Base-by-base conservation (phyloP, 2,329 filamentous ascomycete species). In the Claviceps sp. region DNA sequence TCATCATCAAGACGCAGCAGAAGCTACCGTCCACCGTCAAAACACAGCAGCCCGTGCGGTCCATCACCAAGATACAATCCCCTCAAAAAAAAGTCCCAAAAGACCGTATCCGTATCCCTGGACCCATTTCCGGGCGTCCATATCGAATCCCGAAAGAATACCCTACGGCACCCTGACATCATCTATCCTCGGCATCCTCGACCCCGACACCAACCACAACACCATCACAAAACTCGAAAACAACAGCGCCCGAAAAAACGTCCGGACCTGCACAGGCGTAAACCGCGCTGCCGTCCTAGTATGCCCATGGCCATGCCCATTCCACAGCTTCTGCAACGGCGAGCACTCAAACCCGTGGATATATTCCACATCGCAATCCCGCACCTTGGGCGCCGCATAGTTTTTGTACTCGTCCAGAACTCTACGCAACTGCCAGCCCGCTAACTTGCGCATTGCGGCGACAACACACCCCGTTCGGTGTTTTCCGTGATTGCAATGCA, bases 401-500 rank as follows among this genome's bases (percentile, higher is more conserved):
- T 71, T 70, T 56, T 75, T 72, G 70, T 95, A 95, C 66, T 96
- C 90, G 49, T 79, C 73, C 38, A 93, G 66, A 38, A 86, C 78
- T 16, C 72, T 70, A 1, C 75, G 65, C 1, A 81, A 65, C 18
- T 80, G 71, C 82, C 86, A 87, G 14, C 85, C 81, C 14, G 81
- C 77, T 13, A 86, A 69, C 63, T 86, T 87, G 56, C 89, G 82
- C 56, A 94, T 76, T 53, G 86, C 82, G 18, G 82, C 90, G 48
- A 90, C 78, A n/a, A 93, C 84, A 62, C 89, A 95, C 22, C 90
- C 90, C 18, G 90, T 95, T 53, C 90, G 85, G 63, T 96, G 90
- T 77, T 87, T 93, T 63, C 90, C 90, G 59, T 95, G 90, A 64
- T 95, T 96, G 75, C 90, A 96, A 67, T 96, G 90, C 47, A 96